Percentiles rank a stretch among this genome's conserved stretches.
Conservation (phyloP, 164 flowering plant genomes). For the Umbellularia californica region DNA sequence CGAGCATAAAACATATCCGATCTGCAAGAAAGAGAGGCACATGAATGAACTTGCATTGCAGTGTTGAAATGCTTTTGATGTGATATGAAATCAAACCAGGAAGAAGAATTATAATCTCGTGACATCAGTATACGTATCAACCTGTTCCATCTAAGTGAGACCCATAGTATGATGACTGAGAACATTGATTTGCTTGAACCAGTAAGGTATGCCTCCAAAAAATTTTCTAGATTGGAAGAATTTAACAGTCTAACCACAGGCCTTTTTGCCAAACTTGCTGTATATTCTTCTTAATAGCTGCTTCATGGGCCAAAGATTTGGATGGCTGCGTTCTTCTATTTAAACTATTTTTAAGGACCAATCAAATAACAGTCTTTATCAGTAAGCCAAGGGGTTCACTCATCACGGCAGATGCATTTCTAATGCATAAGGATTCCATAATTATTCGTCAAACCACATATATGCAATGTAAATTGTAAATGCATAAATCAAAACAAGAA, state of each 20-base stretch:
- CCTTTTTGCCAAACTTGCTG: neutral
- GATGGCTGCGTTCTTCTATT: neutral
- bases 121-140: neutral
- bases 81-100: neutral
- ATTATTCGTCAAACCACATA: too few species aligned
- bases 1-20: constrained; percentile 62
- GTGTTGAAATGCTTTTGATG: neutral
- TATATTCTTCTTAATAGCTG: too few species aligned
- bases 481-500: neutral
- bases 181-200: neutral
- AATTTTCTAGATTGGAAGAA: neutral
- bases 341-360: neutral
- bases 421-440: neutral
- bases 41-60: neutral
- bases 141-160: too few species aligned
- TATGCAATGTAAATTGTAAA: neutral
- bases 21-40: constrained; percentile 33
- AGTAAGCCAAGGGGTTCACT: neutral
- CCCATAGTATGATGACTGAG: neutral
- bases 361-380: neutral
- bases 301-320: neutral
- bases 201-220: neutral
- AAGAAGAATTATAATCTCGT: neutral
- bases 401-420: neutral
- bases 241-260: neutral